Conservation (phyloP, 306 rosid species). For the Pterocarpus santalinus region DNA sequence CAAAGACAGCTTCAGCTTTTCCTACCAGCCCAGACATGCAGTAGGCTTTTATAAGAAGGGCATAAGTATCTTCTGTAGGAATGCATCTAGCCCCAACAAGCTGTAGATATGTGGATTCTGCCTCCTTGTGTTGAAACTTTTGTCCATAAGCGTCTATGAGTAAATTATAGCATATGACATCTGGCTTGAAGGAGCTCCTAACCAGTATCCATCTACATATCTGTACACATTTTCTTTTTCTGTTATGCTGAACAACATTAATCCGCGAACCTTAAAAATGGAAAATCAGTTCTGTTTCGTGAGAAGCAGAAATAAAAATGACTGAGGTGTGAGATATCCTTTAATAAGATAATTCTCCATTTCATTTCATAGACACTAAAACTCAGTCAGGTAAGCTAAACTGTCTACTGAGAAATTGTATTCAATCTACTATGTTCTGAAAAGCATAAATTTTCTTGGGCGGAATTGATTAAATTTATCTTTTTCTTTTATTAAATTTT, state of each 20-base stretch:
- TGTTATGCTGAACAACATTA: conserved; percentile 39
- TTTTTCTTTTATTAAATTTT: too few relatives aligned
- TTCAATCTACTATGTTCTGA: too few relatives aligned
- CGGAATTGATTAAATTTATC: too few relatives aligned
- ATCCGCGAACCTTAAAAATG: neutral
- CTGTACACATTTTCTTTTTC: conserved; percentile 53
- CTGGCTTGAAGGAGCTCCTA: conserved; percentile 87
- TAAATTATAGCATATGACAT: conserved; percentile 92
- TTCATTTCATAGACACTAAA: neutral
- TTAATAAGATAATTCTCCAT: neutral
- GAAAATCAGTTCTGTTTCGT: neutral
- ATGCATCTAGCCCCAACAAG: conserved; percentile 80
- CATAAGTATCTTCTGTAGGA: conserved; percentile 94
- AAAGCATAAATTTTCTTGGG: too few relatives aligned
- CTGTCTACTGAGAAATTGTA: too few relatives aligned
- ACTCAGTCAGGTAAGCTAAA: neutral
- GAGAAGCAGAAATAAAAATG: conserved; percentile 9
- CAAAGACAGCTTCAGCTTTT: conserved; percentile 88
- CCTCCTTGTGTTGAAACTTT: conserved; percentile 72
- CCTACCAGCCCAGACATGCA: conserved; percentile 75
- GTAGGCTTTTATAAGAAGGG: conserved; percentile 87
- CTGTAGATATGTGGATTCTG: conserved; percentile 81
- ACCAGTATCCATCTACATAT: conserved; percentile 84
- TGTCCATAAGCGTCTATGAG: conserved; percentile 91
- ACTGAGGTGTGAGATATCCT: neutral